Percentiles rank a stretch among this genome's conserved stretches.
phyloP scores from a whole-genome alignment of 169 alveolate species.

The Plasmodium reichenowi region DNA sequence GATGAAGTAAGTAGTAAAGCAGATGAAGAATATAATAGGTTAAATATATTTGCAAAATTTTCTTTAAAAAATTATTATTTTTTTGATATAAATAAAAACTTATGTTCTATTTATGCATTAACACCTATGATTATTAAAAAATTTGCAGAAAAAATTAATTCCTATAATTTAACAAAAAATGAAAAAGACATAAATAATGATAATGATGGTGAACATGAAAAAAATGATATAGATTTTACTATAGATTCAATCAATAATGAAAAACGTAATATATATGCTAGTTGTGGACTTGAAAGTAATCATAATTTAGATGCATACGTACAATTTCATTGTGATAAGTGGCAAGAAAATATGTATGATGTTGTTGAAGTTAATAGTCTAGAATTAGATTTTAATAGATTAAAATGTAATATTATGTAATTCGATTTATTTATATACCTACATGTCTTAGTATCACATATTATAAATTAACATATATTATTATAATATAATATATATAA shows the following conservation, averaged over 20 bases:
- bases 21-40: constrained; percentile 45
- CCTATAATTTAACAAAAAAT: constrained; percentile 22
- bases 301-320: constrained; percentile 69
- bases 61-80: constrained; percentile 65
- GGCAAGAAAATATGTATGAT: constrained; percentile 78
- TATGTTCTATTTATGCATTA: constrained; percentile 60
- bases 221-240: constrained; percentile 17
- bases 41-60: constrained; percentile 50
- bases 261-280: constrained; percentile 21
- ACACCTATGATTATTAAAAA: constrained; percentile 75
- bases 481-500: too few relatives aligned
- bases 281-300: constrained; percentile 7
- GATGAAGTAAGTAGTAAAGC: constrained; percentile 47
- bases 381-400: constrained; percentile 64
- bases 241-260: constrained; percentile 20
- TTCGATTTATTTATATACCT: too few relatives aligned
- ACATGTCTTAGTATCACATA: too few relatives aligned
- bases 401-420: constrained; percentile 68
- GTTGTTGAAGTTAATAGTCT: constrained; percentile 74
- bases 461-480: too few relatives aligned
- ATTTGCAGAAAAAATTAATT: constrained; percentile 70
- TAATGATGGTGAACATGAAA: background rate
- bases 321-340: constrained; percentile 74
- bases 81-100: constrained; percentile 66
- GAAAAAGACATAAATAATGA: constrained; percentile 1